Evolutionary conservation across 2,329 filamentous ascomycete species (phyloP).

Genomic region (Tolypocladium guangdongense): DNA sequence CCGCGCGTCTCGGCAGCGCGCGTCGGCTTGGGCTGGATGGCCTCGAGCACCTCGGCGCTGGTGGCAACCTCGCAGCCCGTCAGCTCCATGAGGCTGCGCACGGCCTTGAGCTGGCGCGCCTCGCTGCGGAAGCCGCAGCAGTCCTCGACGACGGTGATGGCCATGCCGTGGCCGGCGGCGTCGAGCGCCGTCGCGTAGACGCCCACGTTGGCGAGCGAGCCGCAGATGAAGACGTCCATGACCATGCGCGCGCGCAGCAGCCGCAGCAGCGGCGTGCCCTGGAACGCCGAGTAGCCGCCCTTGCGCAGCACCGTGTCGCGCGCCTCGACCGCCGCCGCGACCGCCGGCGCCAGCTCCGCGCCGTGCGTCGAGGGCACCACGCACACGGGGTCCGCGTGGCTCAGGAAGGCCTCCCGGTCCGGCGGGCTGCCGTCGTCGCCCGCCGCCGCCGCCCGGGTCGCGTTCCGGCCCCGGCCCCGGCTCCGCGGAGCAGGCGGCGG

Average conservation of each 20-base stretch:
- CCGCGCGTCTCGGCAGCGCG: neutral
- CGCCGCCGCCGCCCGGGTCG: neutral
- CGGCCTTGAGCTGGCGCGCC: constrained; percentile 56
- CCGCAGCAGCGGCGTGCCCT: constrained; percentile 60
- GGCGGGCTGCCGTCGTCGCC: neutral
- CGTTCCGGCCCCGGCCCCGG: neutral
- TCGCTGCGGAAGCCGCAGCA: constrained; percentile 73
- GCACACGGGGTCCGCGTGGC: constrained; percentile 27
- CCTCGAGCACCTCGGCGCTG: constrained; percentile 44
- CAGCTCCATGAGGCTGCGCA: constrained; percentile 60
- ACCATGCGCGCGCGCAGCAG: constrained; percentile 76
- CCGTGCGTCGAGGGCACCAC: constrained; percentile 34
- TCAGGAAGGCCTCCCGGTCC: constrained; percentile 36
- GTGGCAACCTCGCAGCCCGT: constrained; percentile 60
- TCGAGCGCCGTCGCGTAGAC: constrained; percentile 88
- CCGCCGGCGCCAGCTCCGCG: constrained; percentile 29
- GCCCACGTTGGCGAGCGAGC: constrained; percentile 75
- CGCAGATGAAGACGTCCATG: constrained; percentile 82
- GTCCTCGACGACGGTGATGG: constrained; percentile 79
- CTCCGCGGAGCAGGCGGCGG: neutral
- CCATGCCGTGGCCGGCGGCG: constrained; percentile 75
- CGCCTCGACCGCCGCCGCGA: constrained; percentile 33
- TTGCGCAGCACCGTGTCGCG: constrained; percentile 50
- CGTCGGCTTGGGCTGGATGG: constrained; percentile 9
- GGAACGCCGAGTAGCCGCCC: constrained; percentile 80